These are phyloP conservation scores for Tulasnella sp. DNA, from an alignment of 768 basidiomycete genomes.

Conservation along the genomic window DNA sequence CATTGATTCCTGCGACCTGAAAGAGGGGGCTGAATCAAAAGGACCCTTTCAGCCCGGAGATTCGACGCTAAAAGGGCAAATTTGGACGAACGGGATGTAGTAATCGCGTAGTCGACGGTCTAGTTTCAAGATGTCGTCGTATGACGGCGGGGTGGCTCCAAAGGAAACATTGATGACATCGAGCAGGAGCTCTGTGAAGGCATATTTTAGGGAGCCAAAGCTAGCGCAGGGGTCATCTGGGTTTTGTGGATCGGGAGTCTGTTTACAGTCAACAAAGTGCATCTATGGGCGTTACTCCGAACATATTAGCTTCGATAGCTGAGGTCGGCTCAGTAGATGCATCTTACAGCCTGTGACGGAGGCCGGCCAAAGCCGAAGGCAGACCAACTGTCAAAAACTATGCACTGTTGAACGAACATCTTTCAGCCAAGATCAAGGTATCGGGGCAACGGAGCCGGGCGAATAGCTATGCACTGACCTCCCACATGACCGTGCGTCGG, in stretches of 20 bases:
- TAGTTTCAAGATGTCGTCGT: slow-evolving; percentile 19
- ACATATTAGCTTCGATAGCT: slow-evolving; percentile 3
- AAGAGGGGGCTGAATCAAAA: background rate
- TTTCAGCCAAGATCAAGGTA: slow-evolving; percentile 1
- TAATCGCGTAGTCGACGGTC: slow-evolving; percentile 18
- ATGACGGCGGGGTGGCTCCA: slow-evolving; percentile 17
- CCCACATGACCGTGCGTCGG: slow-evolving; percentile 18
- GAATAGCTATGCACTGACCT: slow-evolving; percentile 11
- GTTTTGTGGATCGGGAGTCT: slow-evolving; percentile 12
- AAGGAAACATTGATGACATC: slow-evolving; percentile 11
- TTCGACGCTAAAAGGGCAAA: background rate
- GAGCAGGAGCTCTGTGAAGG: slow-evolving; percentile 10
- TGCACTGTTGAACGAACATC: slow-evolving; percentile 1
- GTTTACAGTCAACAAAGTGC: slow-evolving; percentile 16
- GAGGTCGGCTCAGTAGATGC: background rate
- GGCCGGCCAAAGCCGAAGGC: slow-evolving; percentile 18
- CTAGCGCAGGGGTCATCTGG: slow-evolving; percentile 13
- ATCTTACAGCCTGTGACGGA: slow-evolving; percentile 14
- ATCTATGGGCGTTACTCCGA: background rate
- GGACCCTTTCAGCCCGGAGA: background rate
- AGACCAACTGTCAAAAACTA: slow-evolving; percentile 16
- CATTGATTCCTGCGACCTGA: slow-evolving; percentile 15
- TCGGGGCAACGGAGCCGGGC: background rate
- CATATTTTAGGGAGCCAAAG: slow-evolving; percentile 14
- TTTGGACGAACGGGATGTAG: slow-evolving; percentile 12